Conservation (phyloP, 2,329 filamentous ascomycete species). For the Hymenoscyphus fraxineus region DNA sequence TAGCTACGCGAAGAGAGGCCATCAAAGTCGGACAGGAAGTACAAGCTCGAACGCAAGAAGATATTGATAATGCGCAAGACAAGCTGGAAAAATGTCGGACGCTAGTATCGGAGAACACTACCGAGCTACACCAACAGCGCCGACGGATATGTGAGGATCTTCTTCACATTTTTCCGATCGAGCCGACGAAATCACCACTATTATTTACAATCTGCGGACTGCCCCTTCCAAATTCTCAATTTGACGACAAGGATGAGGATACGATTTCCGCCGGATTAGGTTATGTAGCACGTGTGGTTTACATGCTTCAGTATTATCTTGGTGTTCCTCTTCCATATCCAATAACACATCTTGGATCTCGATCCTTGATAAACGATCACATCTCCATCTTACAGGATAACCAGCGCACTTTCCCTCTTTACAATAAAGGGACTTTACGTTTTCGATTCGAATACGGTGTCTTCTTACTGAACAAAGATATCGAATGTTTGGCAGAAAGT, state of each 20-base stretch:
- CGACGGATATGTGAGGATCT: conserved; percentile 86
- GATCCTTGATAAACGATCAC: conserved; percentile 47
- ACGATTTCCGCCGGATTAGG: conserved; percentile 77
- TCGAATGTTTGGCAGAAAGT: conserved; percentile 64
- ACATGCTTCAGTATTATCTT: conserved; percentile 79
- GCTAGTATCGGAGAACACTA: conserved; percentile 53
- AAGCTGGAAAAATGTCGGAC: conserved; percentile 55
- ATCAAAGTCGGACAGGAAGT: conserved; percentile 61
- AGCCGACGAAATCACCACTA: conserved; percentile 61
- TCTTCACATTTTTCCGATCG: conserved; percentile 73
- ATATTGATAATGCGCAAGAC: conserved; percentile 58
- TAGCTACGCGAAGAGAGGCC: conserved; percentile 60
- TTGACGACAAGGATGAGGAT: conserved; percentile 67
- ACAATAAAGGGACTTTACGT: conserved; percentile 65
- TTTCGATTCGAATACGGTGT: conserved; percentile 96
- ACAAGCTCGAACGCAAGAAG: conserved; percentile 55
- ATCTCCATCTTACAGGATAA: conserved; percentile 25
- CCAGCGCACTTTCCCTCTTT: conserved; percentile 74
- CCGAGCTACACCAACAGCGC: conserved; percentile 77
- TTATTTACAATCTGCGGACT: conserved; percentile 80
- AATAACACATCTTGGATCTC: conserved; percentile 67
- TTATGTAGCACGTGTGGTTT: conserved; percentile 70
- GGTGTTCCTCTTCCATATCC: conserved; percentile 76
- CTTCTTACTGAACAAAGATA: conserved; percentile 94
- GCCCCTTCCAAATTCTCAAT: conserved; percentile 74